Evolutionary conservation across 75 land plant species (phyloP), one percentile per base, ranked within the genome.

Genomic region (Pinus tabuliformis): DNA sequence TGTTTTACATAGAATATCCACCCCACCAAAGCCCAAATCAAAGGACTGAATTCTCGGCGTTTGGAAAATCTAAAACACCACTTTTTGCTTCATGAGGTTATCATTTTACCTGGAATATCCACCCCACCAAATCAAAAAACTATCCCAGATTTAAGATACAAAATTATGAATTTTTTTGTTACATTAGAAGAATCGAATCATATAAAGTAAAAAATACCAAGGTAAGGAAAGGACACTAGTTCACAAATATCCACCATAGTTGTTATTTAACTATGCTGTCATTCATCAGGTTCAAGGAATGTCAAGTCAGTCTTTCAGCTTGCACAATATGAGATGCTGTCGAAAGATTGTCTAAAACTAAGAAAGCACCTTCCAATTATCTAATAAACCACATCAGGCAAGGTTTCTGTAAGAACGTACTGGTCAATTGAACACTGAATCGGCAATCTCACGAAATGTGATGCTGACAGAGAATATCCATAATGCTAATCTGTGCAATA

Each of bases 401-500:
- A 9, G 6, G 45, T 66, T 66, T 66, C 37, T 68, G 54, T 52
- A n/a, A 7, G 22, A 45, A 68, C 3, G 72, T 52, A 68, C 72
- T 39, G 33, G 49, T 42, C 54, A 39, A 68, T 22, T 68, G 24
- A n/a, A 68, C 42, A 12, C 36, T 45, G 42, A 42, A 68, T 45
- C 72, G 42, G 72, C 52, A 68, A 68, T 21, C 24, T 68, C 42
- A 45, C n/a, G 72, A 42, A 68, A 68, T 20, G n/a, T 20, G 45
- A 11, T 20, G 49, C 49, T 39, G 3, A 39, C 22, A 39, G 22
- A 36, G 42, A 68, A 39, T 68, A 20, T 18, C 36, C 37, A 45
- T 39, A 39, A 42, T 39, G 52, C 71, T 49, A 2, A 7, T 45
- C 49, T 39, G 42, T 39, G 54, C 54, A 49, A 11, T 49, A 49